Conservation (phyloP, 2,329 filamentous ascomycete species). For the Trematosphaeria pertusa region DNA sequence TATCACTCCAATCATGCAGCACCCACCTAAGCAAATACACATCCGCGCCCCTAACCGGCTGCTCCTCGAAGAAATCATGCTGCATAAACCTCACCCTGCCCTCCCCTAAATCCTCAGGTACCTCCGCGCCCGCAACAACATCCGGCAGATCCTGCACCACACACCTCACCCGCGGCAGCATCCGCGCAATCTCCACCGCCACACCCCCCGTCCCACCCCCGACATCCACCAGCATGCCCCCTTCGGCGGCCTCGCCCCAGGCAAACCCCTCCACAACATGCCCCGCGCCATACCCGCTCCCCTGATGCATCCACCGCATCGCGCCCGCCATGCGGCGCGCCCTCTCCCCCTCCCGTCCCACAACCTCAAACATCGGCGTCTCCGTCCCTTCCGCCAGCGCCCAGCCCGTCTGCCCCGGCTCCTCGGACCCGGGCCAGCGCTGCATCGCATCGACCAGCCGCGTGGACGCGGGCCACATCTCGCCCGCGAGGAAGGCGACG, state of each 20-base stretch:
- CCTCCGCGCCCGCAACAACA: not conserved
- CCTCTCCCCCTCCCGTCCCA: not conserved
- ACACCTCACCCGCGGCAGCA: conserved; percentile 11
- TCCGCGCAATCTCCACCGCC: conserved; percentile 7
- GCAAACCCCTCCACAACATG: conserved; percentile 3
- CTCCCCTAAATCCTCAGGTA: conserved; percentile 1
- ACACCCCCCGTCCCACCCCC: conserved; percentile 11
- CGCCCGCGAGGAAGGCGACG: not conserved
- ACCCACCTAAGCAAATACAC: conserved; percentile 65
- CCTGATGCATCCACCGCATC: not conserved
- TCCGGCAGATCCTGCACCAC: conserved; percentile 20
- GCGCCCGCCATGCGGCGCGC: not conserved
- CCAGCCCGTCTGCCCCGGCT: not conserved
- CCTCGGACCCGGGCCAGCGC: conserved; percentile 4
- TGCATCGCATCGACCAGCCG: not conserved
- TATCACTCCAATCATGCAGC: conserved; percentile 56
- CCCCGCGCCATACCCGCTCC: not conserved
- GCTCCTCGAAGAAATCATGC: conserved; percentile 17
- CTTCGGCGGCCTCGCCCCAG: conserved; percentile 2
- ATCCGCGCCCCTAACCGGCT: conserved; percentile 15
- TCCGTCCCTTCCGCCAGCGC: not conserved
- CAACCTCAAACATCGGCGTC: not conserved
- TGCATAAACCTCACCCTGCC: conserved; percentile 1
- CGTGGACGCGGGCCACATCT: not conserved
- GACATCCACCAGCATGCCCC: conserved; percentile 9